Evolutionary conservation across 1,139 yeast species (phyloP), one percentile per base, ranked within the genome.

Genomic region (Sugiyamaella castrensis): DNA sequence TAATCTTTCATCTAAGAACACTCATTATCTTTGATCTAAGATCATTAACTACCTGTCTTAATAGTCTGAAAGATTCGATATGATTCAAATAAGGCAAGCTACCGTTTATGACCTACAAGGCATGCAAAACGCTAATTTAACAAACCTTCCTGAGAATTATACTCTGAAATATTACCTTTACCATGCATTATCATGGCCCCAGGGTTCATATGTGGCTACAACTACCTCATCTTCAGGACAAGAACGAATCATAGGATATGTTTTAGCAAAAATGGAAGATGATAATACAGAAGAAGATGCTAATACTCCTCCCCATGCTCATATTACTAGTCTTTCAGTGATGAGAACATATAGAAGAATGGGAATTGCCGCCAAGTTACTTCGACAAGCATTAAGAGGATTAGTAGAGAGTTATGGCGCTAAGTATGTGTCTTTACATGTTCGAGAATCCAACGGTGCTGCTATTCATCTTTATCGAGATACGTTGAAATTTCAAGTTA

Each of bases 181-280:
- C 68, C 99, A 92, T 68, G 79, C 89, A 15, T 72, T 91, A 50
- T 84, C 97, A 37, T 92, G 98, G 98, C 98, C 99, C 1, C 96
- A 92, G 67, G 95, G 95, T 7, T 87, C 96, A 44, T 92, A 84
- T 71, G 98, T 92, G 32, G 98, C 98, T 24, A 84, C 94, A 1
- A 87, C 94, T 1, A 81, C 77, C 1, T 78, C 74, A 47, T 60
- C 69, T 11, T 35, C 40, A 13, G 49, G 49, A 9, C 70, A 67
- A 24, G 96, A 87, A 65, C 84, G 87, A 58, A 77, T 92, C 41
- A 95, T 92, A 33, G 98, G 98, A 4, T 94, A 92, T 65, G 98
- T 88, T 4, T 75, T 92, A 57, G 96, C 96, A 1, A 92, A 92
- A 67, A 87, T 92, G 96, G 96, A 92, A 61, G 98, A 94, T 65